Conservation (phyloP, 441 rosid species). For the Euphorbia corollata region DNA sequence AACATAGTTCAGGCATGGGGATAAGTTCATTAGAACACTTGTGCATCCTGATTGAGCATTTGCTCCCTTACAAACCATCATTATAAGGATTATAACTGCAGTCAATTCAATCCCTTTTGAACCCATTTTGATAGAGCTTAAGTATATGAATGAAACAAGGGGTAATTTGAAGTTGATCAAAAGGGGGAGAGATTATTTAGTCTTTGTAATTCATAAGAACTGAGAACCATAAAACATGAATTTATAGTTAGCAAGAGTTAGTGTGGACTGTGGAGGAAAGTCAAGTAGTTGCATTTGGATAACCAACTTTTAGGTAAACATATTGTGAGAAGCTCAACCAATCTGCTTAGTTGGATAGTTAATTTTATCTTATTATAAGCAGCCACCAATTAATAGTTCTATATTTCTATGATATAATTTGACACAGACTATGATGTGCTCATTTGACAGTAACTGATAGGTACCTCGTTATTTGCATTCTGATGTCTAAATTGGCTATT, state of each 20-base stretch:
- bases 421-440: no score
- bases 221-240: neutral
- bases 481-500: no score
- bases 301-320: conserved; percentile 21
- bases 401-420: no score
- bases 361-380: neutral
- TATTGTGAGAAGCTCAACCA: neutral
- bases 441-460: no score
- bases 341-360: neutral
- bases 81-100: conserved; percentile 22
- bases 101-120: conserved; percentile 17
- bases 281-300: conserved; percentile 25
- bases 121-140: conserved; percentile 19
- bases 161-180: neutral
- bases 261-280: neutral
- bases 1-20: conserved; percentile 55
- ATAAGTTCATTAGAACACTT: conserved; percentile 28
- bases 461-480: no score
- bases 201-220: neutral
- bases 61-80: conserved; percentile 18
- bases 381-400: no score
- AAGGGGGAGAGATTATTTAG: neutral
- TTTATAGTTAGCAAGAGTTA: conserved; percentile 14
- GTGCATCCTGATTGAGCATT: conserved; percentile 42
- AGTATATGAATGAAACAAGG: no score